A percentile compares a stretch with the other conserved stretches of the same genome.
Conservation (phyloP, 1,284 basidiomycete species). For the Xerocomus minutiporus region DNA sequence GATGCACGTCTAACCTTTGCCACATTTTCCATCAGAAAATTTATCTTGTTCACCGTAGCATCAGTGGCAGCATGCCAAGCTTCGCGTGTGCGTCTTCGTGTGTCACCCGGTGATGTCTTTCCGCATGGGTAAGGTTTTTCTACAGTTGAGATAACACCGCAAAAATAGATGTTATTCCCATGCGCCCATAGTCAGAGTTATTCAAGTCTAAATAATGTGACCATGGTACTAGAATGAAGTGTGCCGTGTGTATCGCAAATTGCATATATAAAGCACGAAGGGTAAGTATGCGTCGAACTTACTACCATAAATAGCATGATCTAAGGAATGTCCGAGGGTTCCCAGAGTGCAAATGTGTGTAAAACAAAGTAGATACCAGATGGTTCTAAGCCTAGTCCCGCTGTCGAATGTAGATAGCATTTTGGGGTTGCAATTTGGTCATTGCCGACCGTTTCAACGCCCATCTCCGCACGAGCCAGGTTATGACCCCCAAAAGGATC, state of each 20-base stretch:
- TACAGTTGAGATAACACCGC: not conserved
- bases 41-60: too few relatives aligned
- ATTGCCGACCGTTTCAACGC: conserved; percentile 28
- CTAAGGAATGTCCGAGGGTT: not conserved
- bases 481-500: conserved; percentile 35
- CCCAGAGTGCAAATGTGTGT: not conserved
- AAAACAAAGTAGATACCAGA: not conserved
- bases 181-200: not conserved
- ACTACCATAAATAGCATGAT: not conserved
- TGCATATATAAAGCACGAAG: not conserved
- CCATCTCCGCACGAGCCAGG: conserved; percentile 52
- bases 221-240: not conserved
- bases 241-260: not conserved
- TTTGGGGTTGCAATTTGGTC: not conserved
- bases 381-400: not conserved
- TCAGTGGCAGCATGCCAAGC: too few relatives aligned
- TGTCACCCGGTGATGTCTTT: too few relatives aligned
- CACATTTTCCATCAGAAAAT: too few relatives aligned
- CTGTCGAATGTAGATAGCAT: not conserved
- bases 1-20: too few relatives aligned
- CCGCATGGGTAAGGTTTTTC: too few relatives aligned
- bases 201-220: not conserved
- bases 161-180: not conserved
- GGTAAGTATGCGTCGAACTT: not conserved
- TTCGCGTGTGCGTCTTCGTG: too few relatives aligned